Conservation (phyloP, 495 filamentous ascomycete genomes). For the Tuber magnatum region DNA sequence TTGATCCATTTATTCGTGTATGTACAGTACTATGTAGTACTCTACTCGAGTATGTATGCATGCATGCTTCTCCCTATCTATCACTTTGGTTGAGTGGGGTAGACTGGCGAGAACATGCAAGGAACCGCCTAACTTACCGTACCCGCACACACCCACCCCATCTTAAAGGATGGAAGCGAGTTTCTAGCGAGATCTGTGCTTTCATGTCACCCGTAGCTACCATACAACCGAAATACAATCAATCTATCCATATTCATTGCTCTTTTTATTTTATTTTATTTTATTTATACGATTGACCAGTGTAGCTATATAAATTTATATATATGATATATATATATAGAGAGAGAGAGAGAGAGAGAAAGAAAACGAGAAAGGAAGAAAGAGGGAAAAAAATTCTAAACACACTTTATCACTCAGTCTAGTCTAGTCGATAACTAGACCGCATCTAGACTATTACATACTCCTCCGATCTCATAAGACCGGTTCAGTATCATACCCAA, state of each 20-base stretch:
- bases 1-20: too few species aligned
- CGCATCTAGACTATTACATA: neutral
- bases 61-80: too few species aligned
- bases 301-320: too few species aligned
- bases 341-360: too few species aligned
- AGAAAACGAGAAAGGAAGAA: neutral
- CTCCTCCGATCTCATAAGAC: slow-evolving; percentile 1
- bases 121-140: neutral
- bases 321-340: too few species aligned
- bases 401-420: neutral
- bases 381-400: neutral
- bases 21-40: too few species aligned
- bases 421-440: neutral
- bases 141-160: neutral
- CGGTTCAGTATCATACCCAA: neutral
- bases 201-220: neutral
- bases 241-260: too few species aligned
- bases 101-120: neutral
- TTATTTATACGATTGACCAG: neutral
- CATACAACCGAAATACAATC: neutral
- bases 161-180: neutral
- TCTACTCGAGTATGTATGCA: too few species aligned
- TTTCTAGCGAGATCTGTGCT: neutral
- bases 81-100: too few species aligned
- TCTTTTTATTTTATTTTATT: neutral